These are phyloP conservation scores for Cercospora sp. DNA, from an alignment of 2,329 filamentous ascomycete species.

Conservation along the genomic window DNA sequence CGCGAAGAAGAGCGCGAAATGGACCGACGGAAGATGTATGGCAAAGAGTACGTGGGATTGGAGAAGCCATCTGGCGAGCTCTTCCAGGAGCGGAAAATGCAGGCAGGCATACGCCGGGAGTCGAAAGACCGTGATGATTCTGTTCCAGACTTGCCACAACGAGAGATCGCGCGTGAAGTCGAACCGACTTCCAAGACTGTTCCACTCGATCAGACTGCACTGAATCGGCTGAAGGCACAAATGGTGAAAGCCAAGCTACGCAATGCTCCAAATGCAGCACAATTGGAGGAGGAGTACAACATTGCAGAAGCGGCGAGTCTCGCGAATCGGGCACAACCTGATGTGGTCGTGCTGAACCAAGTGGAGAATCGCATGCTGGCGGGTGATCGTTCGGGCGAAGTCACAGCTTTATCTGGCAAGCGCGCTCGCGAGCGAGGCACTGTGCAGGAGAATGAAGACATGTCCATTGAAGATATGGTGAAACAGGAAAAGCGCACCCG, in stretches of 20 bases:
- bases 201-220: slow-evolving; percentile 69
- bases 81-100: slow-evolving; percentile 71
- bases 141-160: slow-evolving; percentile 49
- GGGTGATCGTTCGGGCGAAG: slow-evolving; percentile 70
- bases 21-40: slow-evolving; percentile 79
- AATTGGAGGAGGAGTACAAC: slow-evolving; percentile 83
- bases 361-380: slow-evolving; percentile 91
- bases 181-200: slow-evolving; percentile 51
- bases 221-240: slow-evolving; percentile 88
- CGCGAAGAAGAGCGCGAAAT: slow-evolving; percentile 90
- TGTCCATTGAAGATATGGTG: slow-evolving; percentile 96
- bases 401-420: slow-evolving; percentile 74
- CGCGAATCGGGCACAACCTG: slow-evolving; percentile 56
- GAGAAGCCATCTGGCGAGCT: slow-evolving; percentile 86
- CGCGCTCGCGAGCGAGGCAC: slow-evolving; percentile 80
- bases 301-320: slow-evolving; percentile 65
- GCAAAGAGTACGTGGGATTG: slow-evolving; percentile 78
- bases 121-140: slow-evolving; percentile 33
- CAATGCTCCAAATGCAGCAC: slow-evolving; percentile 69
- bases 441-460: slow-evolving; percentile 89
- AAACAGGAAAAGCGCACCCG: slow-evolving; percentile 86
- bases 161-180: slow-evolving; percentile 59
- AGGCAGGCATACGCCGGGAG: slow-evolving; percentile 52
- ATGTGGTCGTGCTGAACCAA: slow-evolving; percentile 76
- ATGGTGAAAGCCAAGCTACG: slow-evolving; percentile 94